Percentiles rank a stretch among this genome's conserved stretches.
Evolutionary conservation across 306 rosid species (phyloP).

Genomic region (Pyrus bretschneideri): DNA sequence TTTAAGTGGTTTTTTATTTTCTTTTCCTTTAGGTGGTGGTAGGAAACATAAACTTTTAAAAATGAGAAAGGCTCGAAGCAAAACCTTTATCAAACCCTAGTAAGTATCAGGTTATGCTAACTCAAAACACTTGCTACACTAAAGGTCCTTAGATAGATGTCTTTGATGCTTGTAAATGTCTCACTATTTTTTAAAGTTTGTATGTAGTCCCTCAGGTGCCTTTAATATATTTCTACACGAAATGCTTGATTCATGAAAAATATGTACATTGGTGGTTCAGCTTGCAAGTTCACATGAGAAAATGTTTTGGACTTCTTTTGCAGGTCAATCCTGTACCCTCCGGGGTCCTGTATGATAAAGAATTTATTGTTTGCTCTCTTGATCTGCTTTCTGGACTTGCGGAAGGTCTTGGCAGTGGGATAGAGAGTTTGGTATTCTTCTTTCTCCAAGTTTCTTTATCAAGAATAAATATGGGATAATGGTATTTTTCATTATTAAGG

Average conservation of each 20-base stretch:
- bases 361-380: slow-evolving; percentile 89
- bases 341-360: slow-evolving; percentile 88
- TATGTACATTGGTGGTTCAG: not conserved
- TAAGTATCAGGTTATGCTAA: not conserved
- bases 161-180: not conserved
- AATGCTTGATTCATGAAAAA: not conserved
- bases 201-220: not conserved
- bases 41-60: not conserved
- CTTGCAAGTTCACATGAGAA: slow-evolving; percentile 1
- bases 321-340: slow-evolving; percentile 78
- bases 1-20: not conserved
- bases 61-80: not conserved
- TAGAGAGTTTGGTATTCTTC: slow-evolving; percentile 85
- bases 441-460: slow-evolving; percentile 14
- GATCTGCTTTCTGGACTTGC: slow-evolving; percentile 97
- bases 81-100: not conserved
- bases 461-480: not conserved
- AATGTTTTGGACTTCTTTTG: slow-evolving; percentile 28
- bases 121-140: not conserved
- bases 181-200: not conserved
- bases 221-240: not conserved
- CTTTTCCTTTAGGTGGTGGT: not conserved
- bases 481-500: not conserved
- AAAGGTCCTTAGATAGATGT: not conserved
- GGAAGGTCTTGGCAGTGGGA: slow-evolving; percentile 98